These are phyloP conservation scores for Xylariales sp. DNA, from an alignment of 2,329 filamentous ascomycete species.

Conservation along the genomic window DNA sequence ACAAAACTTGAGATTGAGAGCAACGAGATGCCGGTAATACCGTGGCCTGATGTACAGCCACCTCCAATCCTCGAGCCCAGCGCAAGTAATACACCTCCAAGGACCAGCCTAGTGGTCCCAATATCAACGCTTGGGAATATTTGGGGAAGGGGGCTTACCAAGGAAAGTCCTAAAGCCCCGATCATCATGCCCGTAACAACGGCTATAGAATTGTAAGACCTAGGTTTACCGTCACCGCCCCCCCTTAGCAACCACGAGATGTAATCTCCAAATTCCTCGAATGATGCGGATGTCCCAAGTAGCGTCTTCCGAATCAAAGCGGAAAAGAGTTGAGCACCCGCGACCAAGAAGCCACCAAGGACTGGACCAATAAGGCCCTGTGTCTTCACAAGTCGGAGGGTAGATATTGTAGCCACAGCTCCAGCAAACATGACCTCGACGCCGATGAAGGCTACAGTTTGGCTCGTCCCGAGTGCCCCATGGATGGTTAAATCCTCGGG, in stretches of 20 bases:
- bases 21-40: slow-evolving; percentile 74
- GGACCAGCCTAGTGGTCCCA: slow-evolving; percentile 55
- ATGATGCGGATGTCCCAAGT: slow-evolving; percentile 71
- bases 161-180: slow-evolving; percentile 58
- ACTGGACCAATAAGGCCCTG: slow-evolving; percentile 57
- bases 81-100: slow-evolving; percentile 68
- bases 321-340: slow-evolving; percentile 67
- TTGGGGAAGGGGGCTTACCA: slow-evolving; percentile 47
- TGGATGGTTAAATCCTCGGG: slow-evolving; percentile 51
- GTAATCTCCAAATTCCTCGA: slow-evolving; percentile 69
- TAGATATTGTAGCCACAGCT: slow-evolving; percentile 54
- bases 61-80: slow-evolving; percentile 72
- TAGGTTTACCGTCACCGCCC: slow-evolving; percentile 48
- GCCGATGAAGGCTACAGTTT: slow-evolving; percentile 52
- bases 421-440: slow-evolving; percentile 58
- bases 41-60: slow-evolving; percentile 76
- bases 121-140: slow-evolving; percentile 45
- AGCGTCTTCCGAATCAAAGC: slow-evolving; percentile 64
- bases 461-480: slow-evolving; percentile 56
- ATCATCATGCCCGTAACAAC: slow-evolving; percentile 65
- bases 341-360: slow-evolving; percentile 69
- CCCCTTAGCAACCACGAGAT: slow-evolving; percentile 53
- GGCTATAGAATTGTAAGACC: slow-evolving; percentile 57
- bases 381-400: slow-evolving; percentile 48
- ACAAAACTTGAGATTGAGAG: slow-evolving; percentile 71